Evolutionary conservation across 176 grass and related monocot species (phyloP), one percentile per base, ranked within the genome.

Genomic region (Pontederia crassipes): DNA sequence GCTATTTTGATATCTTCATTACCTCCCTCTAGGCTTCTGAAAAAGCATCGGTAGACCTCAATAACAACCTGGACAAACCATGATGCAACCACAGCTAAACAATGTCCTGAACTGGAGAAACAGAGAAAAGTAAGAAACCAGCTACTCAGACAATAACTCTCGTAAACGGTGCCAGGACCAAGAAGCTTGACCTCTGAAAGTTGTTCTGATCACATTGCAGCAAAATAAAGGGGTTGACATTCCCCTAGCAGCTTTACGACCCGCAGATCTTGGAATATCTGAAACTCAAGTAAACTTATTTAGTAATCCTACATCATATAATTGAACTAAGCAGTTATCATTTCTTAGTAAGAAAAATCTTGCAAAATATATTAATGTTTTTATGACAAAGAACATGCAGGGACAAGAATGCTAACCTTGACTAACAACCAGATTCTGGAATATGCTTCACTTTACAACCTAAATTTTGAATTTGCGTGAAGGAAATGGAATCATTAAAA

Each of bases 251-350:
- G 84, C 77, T 80, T 98, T 98, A 56, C 93, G 72, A 64, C 78
- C 83, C 17, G 88, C 80, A 74, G 87, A 92, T 83, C 78, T 88
- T 62, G 93, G 75, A 83, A 88, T 76, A 60, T 98, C 93, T 98
- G 68, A 65, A 64, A 66, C 72, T 9, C 51, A 57, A 69, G 48
- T 5, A 7, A 9, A 15, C 9, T 40, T 40, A 40, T 7, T 4
- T 40, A 24, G 32, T 28, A 4, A 26, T 15, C 2, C 32, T 40
- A 40, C 6, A 40, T 40, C 4, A 40, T 0, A 40, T 40, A 40
- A 40, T 40, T 40, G 32, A 40, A 40, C 4, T 40, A 40, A 0
- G 3, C 6, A 7, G 32, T 40, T 4, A 40, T 40, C 32, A 4
- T 40, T 40, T 40, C 32, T 40, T 40, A 3, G 6, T 40, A 40